Evolutionary conservation across 257 asterid species (phyloP).

Genomic region (Lavandula angustifolia): DNA sequence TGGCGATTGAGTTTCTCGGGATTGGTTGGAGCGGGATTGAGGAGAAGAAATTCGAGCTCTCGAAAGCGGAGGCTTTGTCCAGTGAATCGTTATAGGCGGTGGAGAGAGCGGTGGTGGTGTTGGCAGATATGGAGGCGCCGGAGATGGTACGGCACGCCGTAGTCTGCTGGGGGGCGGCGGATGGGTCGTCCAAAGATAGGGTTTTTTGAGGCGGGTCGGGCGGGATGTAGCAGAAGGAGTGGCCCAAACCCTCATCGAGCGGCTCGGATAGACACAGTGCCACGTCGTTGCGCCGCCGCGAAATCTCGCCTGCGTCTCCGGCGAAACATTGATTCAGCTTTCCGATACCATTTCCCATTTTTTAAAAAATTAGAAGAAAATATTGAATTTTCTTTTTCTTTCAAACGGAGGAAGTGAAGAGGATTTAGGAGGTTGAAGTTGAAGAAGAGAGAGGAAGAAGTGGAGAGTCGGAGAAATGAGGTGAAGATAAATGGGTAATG

Average conservation of each 20-base stretch:
- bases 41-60: conserved; percentile 80
- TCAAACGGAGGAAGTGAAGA: not conserved
- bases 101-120: conserved; percentile 74
- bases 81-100: conserved; percentile 51
- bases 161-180: conserved; percentile 40
- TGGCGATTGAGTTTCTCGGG: conserved; percentile 43
- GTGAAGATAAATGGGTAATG: conserved; percentile 29
- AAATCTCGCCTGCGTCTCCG: conserved; percentile 80
- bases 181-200: conserved; percentile 45
- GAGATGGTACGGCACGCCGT: conserved; percentile 76
- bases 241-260: conserved; percentile 87
- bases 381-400: not conserved
- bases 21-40: conserved; percentile 89
- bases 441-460: conserved; percentile 27
- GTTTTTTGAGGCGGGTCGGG: conserved; percentile 61
- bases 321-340: conserved; percentile 67
- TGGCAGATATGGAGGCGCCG: conserved; percentile 97
- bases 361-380: conserved; percentile 9
- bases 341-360: conserved; percentile 78
- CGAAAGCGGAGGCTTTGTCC: conserved; percentile 88
- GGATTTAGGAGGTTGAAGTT: conserved; percentile 7
- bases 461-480: conserved; percentile 7
- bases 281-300: conserved; percentile 67
- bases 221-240: conserved; percentile 83
- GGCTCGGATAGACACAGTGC: conserved; percentile 50